Base-by-base conservation (phyloP, 2,329 filamentous ascomycete species). In the Ascochyta koolunga region DNA sequence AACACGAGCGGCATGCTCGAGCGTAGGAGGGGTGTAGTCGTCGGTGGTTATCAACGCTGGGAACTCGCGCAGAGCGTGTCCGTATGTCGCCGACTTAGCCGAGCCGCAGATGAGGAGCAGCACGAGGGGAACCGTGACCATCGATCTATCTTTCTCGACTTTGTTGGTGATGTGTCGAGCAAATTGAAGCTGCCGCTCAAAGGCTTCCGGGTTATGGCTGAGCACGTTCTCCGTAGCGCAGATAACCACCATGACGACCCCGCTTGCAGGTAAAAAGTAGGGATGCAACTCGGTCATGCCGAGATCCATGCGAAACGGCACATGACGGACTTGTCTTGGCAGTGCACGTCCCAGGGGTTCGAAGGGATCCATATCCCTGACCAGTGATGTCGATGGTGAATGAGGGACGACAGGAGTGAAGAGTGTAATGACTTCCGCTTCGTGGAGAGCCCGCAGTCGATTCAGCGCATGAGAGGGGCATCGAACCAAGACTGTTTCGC, bases 281-380 rank as follows among this genome's bases (percentile, higher is more conserved):
- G 82, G 75, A 71, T 92, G 86, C 38, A 83, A 81, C 19, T 80
- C 79, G 2, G 86, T 89, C 69, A 90, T 85, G 36, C 88, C 87
- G 53, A 79, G 74, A 46, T 80, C 79, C 40, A 85, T 82, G 5
- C 86, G 84, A 65, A 90, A 93, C 5, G 89, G 88, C 37, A 91
- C 84, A 68, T 92, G 89, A 18, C 87, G 84, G 56, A 92, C 79
- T 61, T 82, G 79, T 42, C 75, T 77, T 42, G 85, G 83, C 42
- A 93, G 72, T 38, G 85, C 82, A 58, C 82, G 81, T 18, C 89
- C 89, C 16, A 93, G 77, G 13, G 83, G 81, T 71, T 92, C 89
- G 66, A 92, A 92, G 0, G 89, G 89, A 68, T 93, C 89, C 64
- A 75, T 79, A 38, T 72, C 73, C 55, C 78, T 77, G 38, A 73